Conservation (phyloP, 495 filamentous ascomycete species). For the Penicillium pulvis region DNA sequence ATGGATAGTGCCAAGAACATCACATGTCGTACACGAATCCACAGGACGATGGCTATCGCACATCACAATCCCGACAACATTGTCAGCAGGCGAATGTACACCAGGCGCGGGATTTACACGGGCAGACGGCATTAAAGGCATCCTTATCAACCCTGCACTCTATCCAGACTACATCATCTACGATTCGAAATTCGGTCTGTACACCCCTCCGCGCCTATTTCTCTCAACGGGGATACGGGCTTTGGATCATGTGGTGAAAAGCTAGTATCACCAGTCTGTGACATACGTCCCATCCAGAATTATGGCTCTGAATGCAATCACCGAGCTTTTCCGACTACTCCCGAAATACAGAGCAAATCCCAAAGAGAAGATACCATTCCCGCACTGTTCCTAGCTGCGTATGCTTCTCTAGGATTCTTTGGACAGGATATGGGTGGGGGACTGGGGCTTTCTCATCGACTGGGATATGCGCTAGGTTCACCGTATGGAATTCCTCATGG, state of each 20-base stretch:
- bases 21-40: background rate
- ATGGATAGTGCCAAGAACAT: constrained; percentile 7
- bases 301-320: constrained; percentile 1
- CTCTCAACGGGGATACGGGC: background rate
- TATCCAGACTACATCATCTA: no score
- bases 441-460: background rate
- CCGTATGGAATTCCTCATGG: constrained; percentile 1
- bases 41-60: constrained; percentile 1
- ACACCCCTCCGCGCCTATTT: no score
- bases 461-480: constrained; percentile 3
- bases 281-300: background rate
- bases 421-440: background rate
- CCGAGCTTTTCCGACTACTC: constrained; percentile 1
- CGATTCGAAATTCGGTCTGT: no score
- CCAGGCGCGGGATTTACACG: background rate
- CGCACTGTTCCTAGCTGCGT: background rate
- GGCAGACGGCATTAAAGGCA: background rate
- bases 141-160: no score
- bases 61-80: constrained; percentile 5
- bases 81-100: constrained; percentile 1
- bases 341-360: background rate
- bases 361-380: constrained; percentile 1
- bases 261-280: background rate
- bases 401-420: background rate
- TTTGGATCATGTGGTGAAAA: constrained; percentile 1